Evolutionary conservation across 192 early-diverging fungal species (phyloP), one percentile per base, ranked within the genome.

Genomic region (Coemansia sp.): DNA sequence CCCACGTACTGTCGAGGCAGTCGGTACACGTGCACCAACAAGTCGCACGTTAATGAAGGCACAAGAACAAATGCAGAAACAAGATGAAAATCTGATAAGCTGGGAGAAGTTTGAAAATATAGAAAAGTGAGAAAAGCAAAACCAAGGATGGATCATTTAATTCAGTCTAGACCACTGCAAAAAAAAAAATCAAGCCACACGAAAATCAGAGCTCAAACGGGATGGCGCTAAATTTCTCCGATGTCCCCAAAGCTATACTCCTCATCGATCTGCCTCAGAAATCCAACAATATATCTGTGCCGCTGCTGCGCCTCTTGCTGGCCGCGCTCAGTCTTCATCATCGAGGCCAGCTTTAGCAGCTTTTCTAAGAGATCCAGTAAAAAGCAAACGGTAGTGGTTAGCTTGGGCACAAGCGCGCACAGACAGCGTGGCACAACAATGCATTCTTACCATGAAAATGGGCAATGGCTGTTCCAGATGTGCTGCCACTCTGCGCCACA

Each of bases 281-380:
- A 91, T 4, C 61, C 16, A 6, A 64, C 36, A 86, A 91, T 88
- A 36, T 87, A 83, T 21, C 70, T 63, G 50, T 89, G 83, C 5
- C 90, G 75, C 69, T 81, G 75, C 59, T 80, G 55, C 3, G 86
- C 90, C 81, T 89, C 84, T 51, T 69, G 60, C 42, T 73, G 59
- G 0, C 85, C 90, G 14, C 55, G 51, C 3, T 75, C 50, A 1
- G 90, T 91, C 66, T 88, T 84, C 87, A 91, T 88, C 86, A 87
- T 87, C 21, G 67, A 66, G 43, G 79, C 80, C 14, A 91, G 74
- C 34, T 77, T 71, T 34, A 89, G 82, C 14, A 91, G 77, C 75
- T 91, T 91, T 28, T 91, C 89, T 86, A 77, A 2, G 14, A 20
- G 26, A 28, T 7, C 18, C 23, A 31, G 0, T n/a, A 21, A 51